Base-by-base conservation (phyloP, 306 rosid species). In the Cicer chorassanicum region DNA sequence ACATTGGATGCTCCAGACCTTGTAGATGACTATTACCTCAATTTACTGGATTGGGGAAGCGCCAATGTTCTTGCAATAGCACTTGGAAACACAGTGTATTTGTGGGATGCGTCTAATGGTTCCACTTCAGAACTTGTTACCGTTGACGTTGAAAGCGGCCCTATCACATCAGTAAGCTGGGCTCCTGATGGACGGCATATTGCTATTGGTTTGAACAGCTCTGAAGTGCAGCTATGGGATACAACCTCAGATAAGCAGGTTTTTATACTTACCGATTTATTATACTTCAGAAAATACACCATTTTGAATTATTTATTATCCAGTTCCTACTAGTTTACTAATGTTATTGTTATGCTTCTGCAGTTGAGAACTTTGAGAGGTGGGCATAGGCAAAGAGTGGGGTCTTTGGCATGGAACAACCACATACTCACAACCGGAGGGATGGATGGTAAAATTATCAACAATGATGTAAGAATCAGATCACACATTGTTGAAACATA, bases 1-100 rank as follows among this genome's bases (percentile, higher is more conserved):
- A 92, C 96, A 6, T 63, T 92, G 84, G 98, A 90, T 85, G 98
- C 98, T 77, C 98, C 96, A 0, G 94, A 90, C 42, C 86, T 90
- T 34, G 84, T 90, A 53, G 96, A 92, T 77, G 96, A 92, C 67
- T 92, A 85, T 76, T 90, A 90, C 83, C 88, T 92, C 43, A 90
- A 92, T 78, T 79, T 92, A 48, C 78, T 92, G 66, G 96, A 92
- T 34, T 92, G 98, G 98, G 96, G 92, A 15, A 87, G 94, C 63
- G 51, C 69, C 71, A 92, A 92, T 78, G 90, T 92, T 51, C 91
- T 92, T 4, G 94, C 96, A 19, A 92, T 92, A 9, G 98, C 98
- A 74, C 94, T 92, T 18, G 94, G 84, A 42, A 84, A 59, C 82
- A 86, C 92, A 3, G 94, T 90, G 8, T 92, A 90, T 63, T 79